Conservation (phyloP, 169 alveolate species). For the Neospora caninum region DNA sequence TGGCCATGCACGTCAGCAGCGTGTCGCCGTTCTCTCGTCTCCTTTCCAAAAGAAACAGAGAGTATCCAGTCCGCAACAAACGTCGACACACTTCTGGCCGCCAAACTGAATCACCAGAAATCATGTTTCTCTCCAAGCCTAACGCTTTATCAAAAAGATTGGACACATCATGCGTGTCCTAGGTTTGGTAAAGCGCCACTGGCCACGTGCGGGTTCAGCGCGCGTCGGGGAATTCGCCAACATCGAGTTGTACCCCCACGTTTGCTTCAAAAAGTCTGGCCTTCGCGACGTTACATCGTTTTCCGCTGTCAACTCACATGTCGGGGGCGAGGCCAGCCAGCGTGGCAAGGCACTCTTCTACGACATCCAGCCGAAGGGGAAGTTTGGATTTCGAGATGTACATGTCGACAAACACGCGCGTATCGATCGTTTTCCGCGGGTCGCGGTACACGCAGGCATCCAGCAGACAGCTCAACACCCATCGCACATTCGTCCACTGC, state of each 20-base stretch:
- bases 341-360: slow-evolving; percentile 13
- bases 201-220: too few species aligned
- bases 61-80: too few species aligned
- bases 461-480: slow-evolving; percentile 33
- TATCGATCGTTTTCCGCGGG: slow-evolving; percentile 9
- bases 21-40: too few species aligned
- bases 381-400: background rate
- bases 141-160: too few species aligned
- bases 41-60: too few species aligned
- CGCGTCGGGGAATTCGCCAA: too few species aligned
- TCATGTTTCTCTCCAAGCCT: too few species aligned
- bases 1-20: too few species aligned
- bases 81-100: too few species aligned
- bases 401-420: background rate
- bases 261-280: background rate
- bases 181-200: too few species aligned
- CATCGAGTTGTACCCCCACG: background rate
- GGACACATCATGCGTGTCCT: too few species aligned
- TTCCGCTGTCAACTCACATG: background rate
- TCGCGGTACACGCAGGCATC: slow-evolving; percentile 46
- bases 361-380: slow-evolving; percentile 22
- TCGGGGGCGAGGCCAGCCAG: background rate
- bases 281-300: background rate
- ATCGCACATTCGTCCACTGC: slow-evolving; percentile 22
- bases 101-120: too few species aligned